Conservation (phyloP, 768 basidiomycete genomes). For the Calvatia gigantea region DNA sequence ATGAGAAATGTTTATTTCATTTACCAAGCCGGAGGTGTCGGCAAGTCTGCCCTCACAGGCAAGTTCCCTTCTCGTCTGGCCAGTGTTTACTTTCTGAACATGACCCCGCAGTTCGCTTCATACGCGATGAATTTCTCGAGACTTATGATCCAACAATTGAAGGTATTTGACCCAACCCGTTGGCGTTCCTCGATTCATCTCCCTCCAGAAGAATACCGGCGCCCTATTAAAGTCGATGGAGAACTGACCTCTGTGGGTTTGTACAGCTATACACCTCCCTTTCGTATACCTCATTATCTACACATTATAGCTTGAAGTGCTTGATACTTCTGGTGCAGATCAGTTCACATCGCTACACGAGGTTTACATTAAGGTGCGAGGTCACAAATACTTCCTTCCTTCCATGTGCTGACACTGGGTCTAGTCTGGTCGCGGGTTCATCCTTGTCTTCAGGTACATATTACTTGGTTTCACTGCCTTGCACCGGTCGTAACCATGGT, state of each 20-base stretch:
- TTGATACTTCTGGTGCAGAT: slow-evolving; percentile 85
- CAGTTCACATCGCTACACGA: slow-evolving; percentile 82
- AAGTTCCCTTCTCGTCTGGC: slow-evolving; percentile 2
- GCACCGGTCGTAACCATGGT: too few species aligned
- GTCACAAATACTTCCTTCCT: background rate
- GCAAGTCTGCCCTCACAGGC: slow-evolving; percentile 82
- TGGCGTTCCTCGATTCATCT: slow-evolving; percentile 12
- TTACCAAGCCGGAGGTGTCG: slow-evolving; percentile 82
- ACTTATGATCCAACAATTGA: slow-evolving; percentile 85
- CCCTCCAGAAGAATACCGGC: slow-evolving; percentile 65
- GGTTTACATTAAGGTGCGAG: slow-evolving; percentile 69
- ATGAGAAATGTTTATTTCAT: background rate
- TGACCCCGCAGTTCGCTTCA: slow-evolving; percentile 54
- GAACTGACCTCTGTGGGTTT: slow-evolving; percentile 55
- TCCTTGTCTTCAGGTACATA: slow-evolving; percentile 74
- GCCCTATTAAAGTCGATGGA: slow-evolving; percentile 62
- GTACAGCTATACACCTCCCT: background rate
- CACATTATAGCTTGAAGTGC: slow-evolving; percentile 60
- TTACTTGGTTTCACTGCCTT: background rate
- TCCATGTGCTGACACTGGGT: background rate
- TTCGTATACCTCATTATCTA: background rate
- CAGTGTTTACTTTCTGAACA: background rate
- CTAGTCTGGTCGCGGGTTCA: slow-evolving; percentile 70
- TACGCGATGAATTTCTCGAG: slow-evolving; percentile 69
- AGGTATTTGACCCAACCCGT: slow-evolving; percentile 36